Percentiles rank a stretch among this genome's conserved stretches.
Evolutionary conservation across 371 early-diverging fungal species (phyloP).

Genomic region (Saksenaea vasiformis): DNA sequence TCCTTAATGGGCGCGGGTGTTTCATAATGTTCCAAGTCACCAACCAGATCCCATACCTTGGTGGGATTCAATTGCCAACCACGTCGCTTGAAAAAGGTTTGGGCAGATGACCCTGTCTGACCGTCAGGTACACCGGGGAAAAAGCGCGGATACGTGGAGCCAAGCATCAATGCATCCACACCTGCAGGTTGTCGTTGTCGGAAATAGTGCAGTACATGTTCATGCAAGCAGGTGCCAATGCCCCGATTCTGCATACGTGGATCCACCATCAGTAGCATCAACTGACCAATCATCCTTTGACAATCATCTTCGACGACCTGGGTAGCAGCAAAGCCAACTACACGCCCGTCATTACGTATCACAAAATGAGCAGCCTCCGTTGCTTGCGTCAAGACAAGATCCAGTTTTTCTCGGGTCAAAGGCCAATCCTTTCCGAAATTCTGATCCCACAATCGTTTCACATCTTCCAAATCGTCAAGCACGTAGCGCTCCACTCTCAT

Average conservation of each 20-base stretch:
- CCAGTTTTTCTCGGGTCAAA: slow-evolving; percentile 24
- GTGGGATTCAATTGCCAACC: slow-evolving; percentile 30
- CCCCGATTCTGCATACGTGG: slow-evolving; percentile 31
- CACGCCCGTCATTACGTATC: slow-evolving; percentile 12
- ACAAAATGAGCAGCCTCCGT: slow-evolving; percentile 25
- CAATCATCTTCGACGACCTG: slow-evolving; percentile 15
- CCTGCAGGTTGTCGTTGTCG: slow-evolving; percentile 10
- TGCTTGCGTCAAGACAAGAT: slow-evolving; percentile 22
- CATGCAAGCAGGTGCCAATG: slow-evolving; percentile 36
- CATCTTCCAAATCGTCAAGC: slow-evolving; percentile 14
- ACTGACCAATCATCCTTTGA: slow-evolving; percentile 25
- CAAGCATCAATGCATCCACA: slow-evolving; percentile 16
- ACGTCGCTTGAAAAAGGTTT: slow-evolving; percentile 35
- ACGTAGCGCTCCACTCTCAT: slow-evolving; percentile 5
- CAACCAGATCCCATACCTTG: slow-evolving; percentile 36
- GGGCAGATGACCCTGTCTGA: slow-evolving; percentile 10
- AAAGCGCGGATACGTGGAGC: slow-evolving; percentile 51
- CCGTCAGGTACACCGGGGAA: slow-evolving; percentile 46
- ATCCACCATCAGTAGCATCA: slow-evolving; percentile 38
- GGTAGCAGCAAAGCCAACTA: slow-evolving; percentile 46
- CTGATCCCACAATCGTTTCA: slow-evolving; percentile 27
- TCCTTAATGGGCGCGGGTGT: slow-evolving; percentile 20
- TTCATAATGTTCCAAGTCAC: slow-evolving; percentile 26
- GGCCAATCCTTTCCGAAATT: slow-evolving; percentile 29
- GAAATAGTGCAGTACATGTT: slow-evolving; percentile 28